Conservation (phyloP, 495 filamentous ascomycete species). For the Parathielavia hyrcaniae region DNA sequence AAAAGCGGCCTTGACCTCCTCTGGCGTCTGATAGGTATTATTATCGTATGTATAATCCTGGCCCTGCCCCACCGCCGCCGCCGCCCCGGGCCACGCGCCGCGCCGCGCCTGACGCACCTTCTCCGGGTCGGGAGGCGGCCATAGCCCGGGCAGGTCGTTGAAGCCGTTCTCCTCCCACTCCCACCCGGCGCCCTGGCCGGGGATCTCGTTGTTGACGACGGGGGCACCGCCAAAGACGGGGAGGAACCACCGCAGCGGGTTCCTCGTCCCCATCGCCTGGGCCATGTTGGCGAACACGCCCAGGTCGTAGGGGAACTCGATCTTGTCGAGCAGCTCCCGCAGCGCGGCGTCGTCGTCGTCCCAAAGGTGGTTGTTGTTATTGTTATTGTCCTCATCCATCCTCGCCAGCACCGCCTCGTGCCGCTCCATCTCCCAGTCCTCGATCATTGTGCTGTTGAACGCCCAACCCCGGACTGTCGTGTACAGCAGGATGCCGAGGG, state of each 20-base stretch:
- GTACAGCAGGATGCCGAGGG: constrained; percentile 58
- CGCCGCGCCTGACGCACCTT: constrained; percentile 50
- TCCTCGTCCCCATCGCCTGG: constrained; percentile 80
- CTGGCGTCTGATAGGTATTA: constrained; percentile 15
- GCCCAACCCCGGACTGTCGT: constrained; percentile 38
- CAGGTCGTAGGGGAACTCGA: constrained; percentile 92
- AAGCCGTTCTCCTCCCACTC: constrained; percentile 79
- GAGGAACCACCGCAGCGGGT: constrained; percentile 63
- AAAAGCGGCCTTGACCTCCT: constrained; percentile 34
- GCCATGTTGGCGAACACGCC: constrained; percentile 81
- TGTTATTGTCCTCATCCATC: constrained; percentile 49
- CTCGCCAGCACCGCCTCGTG: constrained; percentile 70
- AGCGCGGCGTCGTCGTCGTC: constrained; percentile 28
- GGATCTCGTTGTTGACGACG: constrained; percentile 18
- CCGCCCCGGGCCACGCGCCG: constrained; percentile 32
- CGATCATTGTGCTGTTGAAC: constrained; percentile 69
- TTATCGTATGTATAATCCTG: constrained; percentile 15
- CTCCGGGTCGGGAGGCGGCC: constrained; percentile 90
- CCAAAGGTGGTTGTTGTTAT: constrained; percentile 41
- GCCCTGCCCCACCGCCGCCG: constrained; percentile 18
- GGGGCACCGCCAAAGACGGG: constrained; percentile 42
- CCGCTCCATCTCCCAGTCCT: constrained; percentile 86
- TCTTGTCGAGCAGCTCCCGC: constrained; percentile 59
- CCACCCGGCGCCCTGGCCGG: constrained; percentile 45
- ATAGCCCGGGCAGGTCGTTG: constrained; percentile 60